These are phyloP conservation scores for Rhododendron henanense DNA, from an alignment of 148 eudicot genomes.

Conservation along the genomic window DNA sequence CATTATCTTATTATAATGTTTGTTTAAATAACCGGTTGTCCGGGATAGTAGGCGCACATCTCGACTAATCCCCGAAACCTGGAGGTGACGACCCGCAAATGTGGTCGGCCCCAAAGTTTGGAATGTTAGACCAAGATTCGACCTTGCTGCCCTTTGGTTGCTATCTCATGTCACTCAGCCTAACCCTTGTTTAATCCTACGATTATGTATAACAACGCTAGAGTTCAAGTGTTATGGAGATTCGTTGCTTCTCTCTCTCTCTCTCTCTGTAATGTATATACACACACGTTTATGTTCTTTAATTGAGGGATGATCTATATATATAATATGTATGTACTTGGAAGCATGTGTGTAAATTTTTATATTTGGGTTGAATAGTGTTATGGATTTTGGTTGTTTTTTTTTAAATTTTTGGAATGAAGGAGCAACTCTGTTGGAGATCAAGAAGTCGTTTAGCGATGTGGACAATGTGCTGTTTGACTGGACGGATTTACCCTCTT, in stretches of 20 bases:
- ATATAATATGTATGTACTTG: not conserved
- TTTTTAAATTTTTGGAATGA: not conserved
- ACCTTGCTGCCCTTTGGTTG: not conserved
- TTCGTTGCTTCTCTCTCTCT: not conserved
- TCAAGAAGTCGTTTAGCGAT: conserved; percentile 93
- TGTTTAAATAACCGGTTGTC: not conserved
- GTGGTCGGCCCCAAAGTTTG: too few relatives aligned
- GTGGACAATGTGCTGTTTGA: conserved; percentile 92
- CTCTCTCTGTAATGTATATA: not conserved
- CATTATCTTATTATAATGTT: not conserved
- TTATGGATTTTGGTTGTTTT: not conserved
- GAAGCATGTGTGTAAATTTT: not conserved
- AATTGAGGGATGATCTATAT: not conserved
- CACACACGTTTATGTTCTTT: not conserved
- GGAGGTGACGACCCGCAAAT: too few relatives aligned
- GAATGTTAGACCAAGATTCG: not conserved
- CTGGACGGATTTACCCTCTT: conserved; percentile 85
- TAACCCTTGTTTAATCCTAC: not conserved
- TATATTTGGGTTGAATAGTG: not conserved
- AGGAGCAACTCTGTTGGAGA: conserved; percentile 79
- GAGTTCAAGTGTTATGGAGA: not conserved
- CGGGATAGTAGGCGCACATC: not conserved
- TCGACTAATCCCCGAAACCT: not conserved
- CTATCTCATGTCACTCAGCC: not conserved
- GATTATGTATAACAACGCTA: not conserved